phyloP scores from a whole-genome alignment of 768 basidiomycete genomes.

The Termitomyces sp. region DNA sequence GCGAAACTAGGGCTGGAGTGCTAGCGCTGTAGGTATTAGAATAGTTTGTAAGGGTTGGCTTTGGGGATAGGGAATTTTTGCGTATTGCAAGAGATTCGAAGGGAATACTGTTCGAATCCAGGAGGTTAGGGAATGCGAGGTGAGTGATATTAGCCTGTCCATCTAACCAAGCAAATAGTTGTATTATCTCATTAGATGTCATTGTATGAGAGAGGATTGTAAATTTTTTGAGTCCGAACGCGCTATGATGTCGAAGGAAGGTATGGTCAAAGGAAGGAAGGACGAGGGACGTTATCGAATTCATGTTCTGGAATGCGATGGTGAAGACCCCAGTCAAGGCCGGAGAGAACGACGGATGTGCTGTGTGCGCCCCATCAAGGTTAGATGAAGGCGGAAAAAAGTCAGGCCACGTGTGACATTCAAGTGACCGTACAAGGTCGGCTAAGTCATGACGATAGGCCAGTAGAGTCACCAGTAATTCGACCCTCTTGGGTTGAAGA shows the following conservation, averaged over 20 bases:
- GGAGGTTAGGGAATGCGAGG: slow-evolving; percentile 38
- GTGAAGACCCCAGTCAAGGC: slow-evolving; percentile 40
- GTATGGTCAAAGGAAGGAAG: slow-evolving; percentile 41
- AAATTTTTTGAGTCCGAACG: slow-evolving; percentile 37
- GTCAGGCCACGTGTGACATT: slow-evolving; percentile 40
- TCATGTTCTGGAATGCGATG: slow-evolving; percentile 44
- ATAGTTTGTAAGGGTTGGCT: slow-evolving; percentile 7
- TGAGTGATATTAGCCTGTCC: slow-evolving; percentile 38
- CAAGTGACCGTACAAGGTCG: slow-evolving; percentile 35
- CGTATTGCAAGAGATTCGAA: slow-evolving; percentile 6
- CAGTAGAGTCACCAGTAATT: slow-evolving; percentile 34
- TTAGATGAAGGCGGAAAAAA: slow-evolving; percentile 27
- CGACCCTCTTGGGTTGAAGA: slow-evolving; percentile 26
- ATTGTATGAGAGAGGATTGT: slow-evolving; percentile 34
- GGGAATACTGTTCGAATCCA: slow-evolving; percentile 18
- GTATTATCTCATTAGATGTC: slow-evolving; percentile 27
- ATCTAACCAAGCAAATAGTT: slow-evolving; percentile 39
- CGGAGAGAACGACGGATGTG: slow-evolving; percentile 16
- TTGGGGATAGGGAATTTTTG: not conserved
- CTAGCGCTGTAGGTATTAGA: slow-evolving; percentile 6
- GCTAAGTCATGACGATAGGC: slow-evolving; percentile 37
- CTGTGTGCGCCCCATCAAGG: not conserved
- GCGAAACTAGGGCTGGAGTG: slow-evolving; percentile 2
- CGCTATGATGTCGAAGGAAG: slow-evolving; percentile 39
- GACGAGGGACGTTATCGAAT: slow-evolving; percentile 35